phyloP scores from a whole-genome alignment of 163 green algal species.

The Scenedesmus sp. region DNA sequence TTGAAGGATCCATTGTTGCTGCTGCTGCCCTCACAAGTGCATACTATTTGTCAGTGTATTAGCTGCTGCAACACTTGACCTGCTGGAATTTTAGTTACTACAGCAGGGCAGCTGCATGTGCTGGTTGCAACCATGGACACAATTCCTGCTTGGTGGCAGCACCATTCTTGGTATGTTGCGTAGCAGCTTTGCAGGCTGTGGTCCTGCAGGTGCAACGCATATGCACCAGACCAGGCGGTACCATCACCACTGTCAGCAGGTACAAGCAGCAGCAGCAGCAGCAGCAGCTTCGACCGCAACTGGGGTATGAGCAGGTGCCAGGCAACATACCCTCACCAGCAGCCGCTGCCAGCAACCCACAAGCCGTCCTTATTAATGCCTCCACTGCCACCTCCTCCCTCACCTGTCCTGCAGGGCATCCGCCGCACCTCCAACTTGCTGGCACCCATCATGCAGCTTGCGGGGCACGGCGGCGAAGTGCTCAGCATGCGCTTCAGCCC shows the following conservation, averaged over 20 bases:
- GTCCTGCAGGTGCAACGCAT: neutral
- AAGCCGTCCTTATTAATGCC: neutral
- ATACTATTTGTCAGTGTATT: neutral
- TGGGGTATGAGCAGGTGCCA: neutral
- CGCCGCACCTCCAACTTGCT: conserved; percentile 84
- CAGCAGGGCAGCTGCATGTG: neutral
- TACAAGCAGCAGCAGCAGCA: neutral
- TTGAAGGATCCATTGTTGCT: neutral
- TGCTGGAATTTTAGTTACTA: neutral
- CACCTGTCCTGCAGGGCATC: conserved; percentile 71
- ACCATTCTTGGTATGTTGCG: neutral
- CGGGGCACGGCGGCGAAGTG: conserved; percentile 90
- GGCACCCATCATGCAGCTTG: conserved; percentile 96
- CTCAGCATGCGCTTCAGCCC: conserved; percentile 91
- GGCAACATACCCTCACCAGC: neutral
- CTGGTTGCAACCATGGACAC: neutral
- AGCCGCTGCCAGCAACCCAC: neutral
- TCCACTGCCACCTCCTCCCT: neutral
- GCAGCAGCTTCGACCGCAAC: neutral
- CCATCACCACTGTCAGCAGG: neutral
- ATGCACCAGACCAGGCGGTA: too few species aligned
- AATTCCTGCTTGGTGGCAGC: neutral
- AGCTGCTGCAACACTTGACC: neutral
- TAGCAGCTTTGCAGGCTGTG: too few species aligned
- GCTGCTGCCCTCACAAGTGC: neutral